Percentiles rank a stretch among this genome's conserved stretches.
phyloP scores from a whole-genome alignment of 805 yeast genomes.

The Yarrowia yakushimensis region DNA sequence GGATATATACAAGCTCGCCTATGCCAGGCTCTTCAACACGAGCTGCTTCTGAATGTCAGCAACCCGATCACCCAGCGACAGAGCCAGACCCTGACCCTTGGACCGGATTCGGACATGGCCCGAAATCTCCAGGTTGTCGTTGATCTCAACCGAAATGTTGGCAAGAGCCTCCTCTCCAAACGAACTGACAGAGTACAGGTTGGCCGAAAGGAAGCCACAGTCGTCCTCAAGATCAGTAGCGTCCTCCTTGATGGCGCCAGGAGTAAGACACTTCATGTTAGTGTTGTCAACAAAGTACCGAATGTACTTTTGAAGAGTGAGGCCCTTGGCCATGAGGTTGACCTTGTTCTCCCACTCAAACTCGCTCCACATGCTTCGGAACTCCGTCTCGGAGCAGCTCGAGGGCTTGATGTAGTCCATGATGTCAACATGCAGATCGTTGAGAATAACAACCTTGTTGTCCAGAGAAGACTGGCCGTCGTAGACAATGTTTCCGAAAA shows the following conservation, averaged over 20 bases:
- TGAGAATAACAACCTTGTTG: constrained; percentile 82
- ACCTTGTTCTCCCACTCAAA: constrained; percentile 99
- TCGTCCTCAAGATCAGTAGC: constrained; percentile 39
- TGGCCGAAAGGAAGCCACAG: constrained; percentile 90
- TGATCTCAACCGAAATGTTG: constrained; percentile 86
- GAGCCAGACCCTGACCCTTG: constrained; percentile 95
- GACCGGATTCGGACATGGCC: constrained; percentile 97
- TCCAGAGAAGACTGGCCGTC: constrained; percentile 94
- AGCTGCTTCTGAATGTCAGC: constrained; percentile 60
- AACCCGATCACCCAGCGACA: constrained; percentile 90
- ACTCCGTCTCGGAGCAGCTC: constrained; percentile 78
- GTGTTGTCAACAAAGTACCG: constrained; percentile 75
- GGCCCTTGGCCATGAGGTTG: constrained; percentile 48
- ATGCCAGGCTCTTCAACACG: constrained; percentile 17
- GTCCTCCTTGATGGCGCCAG: constrained; percentile 79
- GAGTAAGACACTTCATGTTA: constrained; percentile 90
- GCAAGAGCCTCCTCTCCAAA: constrained; percentile 98
- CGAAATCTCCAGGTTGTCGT: constrained; percentile 65
- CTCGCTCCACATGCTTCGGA: constrained; percentile 98
- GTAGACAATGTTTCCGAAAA: constrained; percentile 93
- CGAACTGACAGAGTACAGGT: constrained; percentile 83
- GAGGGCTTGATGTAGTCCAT: constrained; percentile 98
- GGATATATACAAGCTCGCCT: constrained; percentile 4
- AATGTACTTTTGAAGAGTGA: constrained; percentile 72
- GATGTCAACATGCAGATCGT: constrained; percentile 92